Evolutionary conservation across 2,329 filamentous ascomycete genomes (phyloP), one percentile per base, ranked within the genome.

Genomic region (Cladosporium sp.): DNA sequence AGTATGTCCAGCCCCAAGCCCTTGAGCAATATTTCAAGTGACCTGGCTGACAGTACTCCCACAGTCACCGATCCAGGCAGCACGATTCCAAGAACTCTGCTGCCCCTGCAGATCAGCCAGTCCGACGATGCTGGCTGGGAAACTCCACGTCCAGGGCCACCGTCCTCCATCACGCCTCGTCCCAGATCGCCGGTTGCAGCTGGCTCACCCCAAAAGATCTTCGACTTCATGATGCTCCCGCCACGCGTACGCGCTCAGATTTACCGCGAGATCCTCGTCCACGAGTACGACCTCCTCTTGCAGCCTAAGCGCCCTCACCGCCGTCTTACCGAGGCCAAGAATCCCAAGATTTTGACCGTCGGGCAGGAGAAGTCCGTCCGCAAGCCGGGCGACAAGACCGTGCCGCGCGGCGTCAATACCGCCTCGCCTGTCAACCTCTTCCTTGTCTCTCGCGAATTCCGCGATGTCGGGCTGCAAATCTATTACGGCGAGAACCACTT

Each of bases 401-500:
- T 35, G 13, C n/a, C 32, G 4, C 40, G 40, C 16, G 32, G 28
- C 13, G 9, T 50, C 28, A 50, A 50, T 32, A 50, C 46, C 18
- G 31, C 38, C 31, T 50, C 46, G 11, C 46, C 40, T 13, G 43
- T 32, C 2, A 43, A 50, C 11, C 28, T 50, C 31, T 50, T 50
- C 40, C 46, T 50, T 9, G 40, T 50, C 7, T 50, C 28, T 9
- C 14, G 31, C 3, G 16, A 6, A 5, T 32, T 50, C 16, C 31
- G 46, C 31, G 40, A 35, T 28, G 16, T 43, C 3, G 38, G 46
- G 2, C 9, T 43, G 16, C 11, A 28, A 16, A 43, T 16, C 18
- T 50, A 50, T 18, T 50, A 50, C 38, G 32, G 32, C 46, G 16
- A 35, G 38, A 50, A 50, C 31, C 35, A 35, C 1, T 50, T 50